Conservation (phyloP, 805 yeast genomes). For the Kodamaea neixiangensis region DNA sequence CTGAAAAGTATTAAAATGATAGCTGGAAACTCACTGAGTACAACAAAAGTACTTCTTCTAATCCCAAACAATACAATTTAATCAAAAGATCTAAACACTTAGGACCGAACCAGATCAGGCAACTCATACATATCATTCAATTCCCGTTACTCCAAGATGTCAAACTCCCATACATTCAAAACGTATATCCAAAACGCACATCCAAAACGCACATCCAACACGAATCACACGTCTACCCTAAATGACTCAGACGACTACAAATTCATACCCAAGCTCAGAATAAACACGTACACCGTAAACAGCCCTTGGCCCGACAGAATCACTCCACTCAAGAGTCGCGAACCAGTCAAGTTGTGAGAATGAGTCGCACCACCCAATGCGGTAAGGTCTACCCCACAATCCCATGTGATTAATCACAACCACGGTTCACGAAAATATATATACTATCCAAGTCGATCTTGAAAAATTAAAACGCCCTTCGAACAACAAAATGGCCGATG, state of each 20-base stretch:
- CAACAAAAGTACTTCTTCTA: too few species aligned
- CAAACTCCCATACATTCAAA: too few species aligned
- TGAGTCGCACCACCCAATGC: background rate
- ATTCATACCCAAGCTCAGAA: background rate
- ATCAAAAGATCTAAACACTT: too few species aligned
- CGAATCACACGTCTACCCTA: background rate
- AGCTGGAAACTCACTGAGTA: too few species aligned
- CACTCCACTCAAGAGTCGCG: background rate
- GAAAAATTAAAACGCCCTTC: background rate
- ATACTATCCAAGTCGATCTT: conserved; percentile 1
- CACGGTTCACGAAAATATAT: conserved; percentile 15
- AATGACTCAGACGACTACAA: background rate
- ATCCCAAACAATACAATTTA: too few species aligned
- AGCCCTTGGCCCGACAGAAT: background rate
- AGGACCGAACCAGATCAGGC: too few species aligned
- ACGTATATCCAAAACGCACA: too few species aligned
- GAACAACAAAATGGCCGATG: conserved; percentile 28
- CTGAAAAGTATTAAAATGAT: too few species aligned
- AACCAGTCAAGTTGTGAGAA: background rate
- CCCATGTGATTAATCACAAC: conserved; percentile 10
- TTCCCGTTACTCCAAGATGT: too few species aligned
- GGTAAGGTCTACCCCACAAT: conserved; percentile 7
- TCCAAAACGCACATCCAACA: too few species aligned
- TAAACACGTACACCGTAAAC: background rate
- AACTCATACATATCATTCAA: too few species aligned